Conservation (phyloP, 192 early-diverging fungal species). For the Podila clonocystis region DNA sequence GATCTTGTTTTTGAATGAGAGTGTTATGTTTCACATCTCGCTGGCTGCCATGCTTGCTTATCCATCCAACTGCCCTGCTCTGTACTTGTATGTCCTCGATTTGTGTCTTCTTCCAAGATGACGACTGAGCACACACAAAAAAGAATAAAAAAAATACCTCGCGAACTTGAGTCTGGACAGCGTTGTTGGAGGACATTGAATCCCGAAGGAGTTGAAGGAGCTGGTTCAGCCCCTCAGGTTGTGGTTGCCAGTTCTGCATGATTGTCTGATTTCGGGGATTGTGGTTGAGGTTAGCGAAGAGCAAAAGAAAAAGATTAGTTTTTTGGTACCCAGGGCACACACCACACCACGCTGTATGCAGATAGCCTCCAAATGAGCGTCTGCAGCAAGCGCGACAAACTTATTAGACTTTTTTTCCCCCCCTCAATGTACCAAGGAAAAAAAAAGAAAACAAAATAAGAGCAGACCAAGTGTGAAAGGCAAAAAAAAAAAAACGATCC, state of each 20-base stretch:
- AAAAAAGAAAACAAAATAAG: conserved; percentile 10
- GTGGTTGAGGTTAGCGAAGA: not conserved
- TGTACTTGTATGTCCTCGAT: too few relatives aligned
- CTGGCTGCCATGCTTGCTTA: too few relatives aligned
- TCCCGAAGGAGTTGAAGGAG: conserved; percentile 80
- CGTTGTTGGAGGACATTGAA: conserved; percentile 75
- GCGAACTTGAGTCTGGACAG: conserved; percentile 75
- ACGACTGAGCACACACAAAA: too few relatives aligned
- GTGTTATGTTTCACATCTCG: too few relatives aligned
- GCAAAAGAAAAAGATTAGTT: not conserved
- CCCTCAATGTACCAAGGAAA: not conserved
- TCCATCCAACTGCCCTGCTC: too few relatives aligned
- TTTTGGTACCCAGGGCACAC: not conserved
- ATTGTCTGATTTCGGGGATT: conserved; percentile 17
- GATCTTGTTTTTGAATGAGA: too few relatives aligned
- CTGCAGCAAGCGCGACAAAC: too few relatives aligned
- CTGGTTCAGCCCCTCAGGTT: conserved; percentile 80
- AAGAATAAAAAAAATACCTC: conserved; percentile 62
- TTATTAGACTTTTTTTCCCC: not conserved
- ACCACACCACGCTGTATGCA: too few relatives aligned
- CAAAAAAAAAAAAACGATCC: conserved; percentile 3
- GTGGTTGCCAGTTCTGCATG: conserved; percentile 76
- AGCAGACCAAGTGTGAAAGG: not conserved
- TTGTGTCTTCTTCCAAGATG: too few relatives aligned
- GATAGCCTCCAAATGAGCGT: too few relatives aligned